Percentiles rank a stretch among this genome's conserved stretches.
Conservation (phyloP, 345 rosid genomes). For the Heritiera fomes region DNA sequence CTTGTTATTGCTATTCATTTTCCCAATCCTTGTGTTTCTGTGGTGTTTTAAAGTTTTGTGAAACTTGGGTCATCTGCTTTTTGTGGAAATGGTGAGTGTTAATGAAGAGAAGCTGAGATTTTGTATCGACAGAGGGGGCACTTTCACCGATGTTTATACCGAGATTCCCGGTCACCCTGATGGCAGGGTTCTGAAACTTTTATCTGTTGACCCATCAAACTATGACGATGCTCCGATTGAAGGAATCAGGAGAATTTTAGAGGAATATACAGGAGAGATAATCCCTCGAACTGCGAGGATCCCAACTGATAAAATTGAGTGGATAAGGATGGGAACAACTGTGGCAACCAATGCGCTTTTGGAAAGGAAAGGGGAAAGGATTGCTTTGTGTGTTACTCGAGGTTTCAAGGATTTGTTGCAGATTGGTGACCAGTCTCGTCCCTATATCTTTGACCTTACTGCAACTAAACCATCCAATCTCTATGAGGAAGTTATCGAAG, state of each 20-base stretch:
- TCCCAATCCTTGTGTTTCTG: not conserved
- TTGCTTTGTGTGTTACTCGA: conserved; percentile 80
- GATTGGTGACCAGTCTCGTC: conserved; percentile 96
- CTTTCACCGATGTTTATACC: conserved; percentile 96
- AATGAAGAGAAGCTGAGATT: conserved; percentile 63
- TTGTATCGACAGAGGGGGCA: conserved; percentile 95
- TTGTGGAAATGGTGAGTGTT: conserved; percentile 43
- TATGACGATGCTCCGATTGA: conserved; percentile 97
- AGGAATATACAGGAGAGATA: conserved; percentile 67
- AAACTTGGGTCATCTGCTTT: not conserved
- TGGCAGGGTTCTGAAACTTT: conserved; percentile 78
- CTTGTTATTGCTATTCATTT: not conserved
- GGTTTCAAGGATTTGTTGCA: conserved; percentile 82
- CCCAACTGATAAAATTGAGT: conserved; percentile 87
- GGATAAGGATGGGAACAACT: conserved; percentile 98
- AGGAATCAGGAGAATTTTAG: conserved; percentile 88
- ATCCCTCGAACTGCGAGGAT: conserved; percentile 70
- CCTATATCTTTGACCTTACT: conserved; percentile 81
- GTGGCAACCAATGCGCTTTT: conserved; percentile 94
- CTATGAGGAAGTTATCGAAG: conserved; percentile 84
- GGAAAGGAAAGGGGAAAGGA: conserved; percentile 95
- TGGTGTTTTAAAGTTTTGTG: not conserved
- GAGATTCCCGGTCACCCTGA: conserved; percentile 74
- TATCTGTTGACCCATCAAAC: conserved; percentile 91
- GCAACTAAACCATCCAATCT: conserved; percentile 80